Percentiles rank a stretch among this genome's conserved stretches.
Evolutionary conservation across 805 yeast genomes (phyloP).

Genomic region (Teunomyces gatunensis): DNA sequence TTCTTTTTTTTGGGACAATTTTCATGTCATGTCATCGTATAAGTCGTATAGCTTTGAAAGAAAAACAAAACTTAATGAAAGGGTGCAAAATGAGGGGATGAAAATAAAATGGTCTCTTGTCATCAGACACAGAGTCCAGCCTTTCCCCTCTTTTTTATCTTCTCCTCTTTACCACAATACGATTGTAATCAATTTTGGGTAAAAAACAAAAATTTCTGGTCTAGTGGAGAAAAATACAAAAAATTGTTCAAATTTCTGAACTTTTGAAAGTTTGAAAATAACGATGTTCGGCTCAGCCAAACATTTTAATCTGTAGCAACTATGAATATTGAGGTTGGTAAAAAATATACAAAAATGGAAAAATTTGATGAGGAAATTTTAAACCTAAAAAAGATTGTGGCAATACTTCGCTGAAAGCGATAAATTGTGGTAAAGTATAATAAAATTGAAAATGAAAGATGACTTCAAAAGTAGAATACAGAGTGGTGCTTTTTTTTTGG

Average conservation of each 20-base stretch:
- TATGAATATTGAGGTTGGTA: too few species aligned
- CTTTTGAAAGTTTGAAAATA: background rate
- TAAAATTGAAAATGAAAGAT: too few species aligned
- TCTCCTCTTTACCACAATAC: background rate
- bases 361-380: too few species aligned
- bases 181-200: background rate
- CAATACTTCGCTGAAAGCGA: too few species aligned
- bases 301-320: background rate
- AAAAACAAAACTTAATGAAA: background rate
- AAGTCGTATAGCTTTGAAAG: background rate
- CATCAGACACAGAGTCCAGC: background rate
- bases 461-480: too few species aligned
- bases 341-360: too few species aligned
- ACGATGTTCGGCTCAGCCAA: background rate
- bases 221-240: background rate
- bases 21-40: background rate
- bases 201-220: background rate
- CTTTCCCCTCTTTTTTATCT: background rate
- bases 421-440: too few species aligned
- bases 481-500: too few species aligned
- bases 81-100: conserved; percentile 1
- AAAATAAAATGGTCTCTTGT: background rate
- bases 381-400: too few species aligned
- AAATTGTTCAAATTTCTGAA: background rate
- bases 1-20: background rate